phyloP scores from a whole-genome alignment of 495 filamentous ascomycete genomes.

The Friedmanniomyces endolithicus region DNA sequence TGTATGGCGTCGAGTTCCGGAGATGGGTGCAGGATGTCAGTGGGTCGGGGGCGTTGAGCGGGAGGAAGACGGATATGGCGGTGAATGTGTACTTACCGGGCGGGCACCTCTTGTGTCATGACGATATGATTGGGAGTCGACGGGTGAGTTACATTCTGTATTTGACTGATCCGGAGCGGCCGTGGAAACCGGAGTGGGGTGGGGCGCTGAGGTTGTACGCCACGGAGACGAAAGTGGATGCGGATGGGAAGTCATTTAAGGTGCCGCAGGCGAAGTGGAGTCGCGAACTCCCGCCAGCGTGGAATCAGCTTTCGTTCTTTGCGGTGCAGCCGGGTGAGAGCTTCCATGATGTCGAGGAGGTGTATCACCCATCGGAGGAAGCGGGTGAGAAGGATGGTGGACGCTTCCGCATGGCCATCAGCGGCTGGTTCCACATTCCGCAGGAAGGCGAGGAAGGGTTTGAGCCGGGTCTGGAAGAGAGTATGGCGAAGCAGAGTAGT shows the following conservation, averaged over 20 bases:
- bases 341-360: constrained; percentile 98
- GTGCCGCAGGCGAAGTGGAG: constrained; percentile 59
- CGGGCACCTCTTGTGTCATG: constrained; percentile 89
- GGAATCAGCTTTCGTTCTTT: constrained; percentile 97
- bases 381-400: constrained; percentile 51
- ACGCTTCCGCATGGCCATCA: constrained; percentile 90
- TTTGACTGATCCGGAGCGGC: constrained; percentile 78
- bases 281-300: constrained; percentile 65
- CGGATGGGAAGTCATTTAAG: constrained; percentile 47
- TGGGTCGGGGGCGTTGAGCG: constrained; percentile 72
- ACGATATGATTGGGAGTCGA: constrained; percentile 93
- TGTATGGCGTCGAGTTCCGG: constrained; percentile 85
- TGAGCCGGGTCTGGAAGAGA: constrained; percentile 75
- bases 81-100: constrained; percentile 97
- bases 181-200: constrained; percentile 90
- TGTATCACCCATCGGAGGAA: constrained; percentile 57
- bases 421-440: constrained; percentile 98
- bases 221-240: constrained; percentile 47
- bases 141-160: constrained; percentile 96
- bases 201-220: constrained; percentile 85
- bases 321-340: constrained; percentile 93
- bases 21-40: constrained; percentile 77
- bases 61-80: constrained; percentile 96
- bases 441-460: constrained; percentile 93
- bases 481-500: constrained; percentile 74